phyloP scores from a whole-genome alignment of 192 early-diverging fungal genomes.

The Linnemannia hyalina region DNA sequence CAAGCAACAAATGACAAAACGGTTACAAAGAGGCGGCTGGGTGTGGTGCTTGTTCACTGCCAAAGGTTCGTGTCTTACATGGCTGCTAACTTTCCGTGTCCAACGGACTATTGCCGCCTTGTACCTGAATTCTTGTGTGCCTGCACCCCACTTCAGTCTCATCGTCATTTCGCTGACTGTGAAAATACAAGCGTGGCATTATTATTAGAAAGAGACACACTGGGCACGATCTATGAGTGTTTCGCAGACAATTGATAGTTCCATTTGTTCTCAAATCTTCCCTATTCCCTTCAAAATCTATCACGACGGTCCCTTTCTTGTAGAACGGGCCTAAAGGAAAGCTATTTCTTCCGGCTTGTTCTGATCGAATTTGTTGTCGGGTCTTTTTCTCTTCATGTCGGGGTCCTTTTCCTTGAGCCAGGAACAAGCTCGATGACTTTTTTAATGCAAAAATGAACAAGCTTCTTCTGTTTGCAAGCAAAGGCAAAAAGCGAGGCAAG shows the following conservation, averaged over 20 bases:
- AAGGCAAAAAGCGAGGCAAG: neutral
- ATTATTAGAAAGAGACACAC: neutral
- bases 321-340: neutral
- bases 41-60: neutral
- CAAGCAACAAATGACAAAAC: neutral
- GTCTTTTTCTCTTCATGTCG: too few species aligned
- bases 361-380: neutral
- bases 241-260: neutral
- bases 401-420: too few species aligned
- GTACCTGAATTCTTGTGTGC: too few species aligned
- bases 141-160: neutral
- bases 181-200: neutral
- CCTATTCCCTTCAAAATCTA: neutral
- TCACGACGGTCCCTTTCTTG: neutral
- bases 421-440: too few species aligned
- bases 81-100: too few species aligned
- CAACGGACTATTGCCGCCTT: too few species aligned
- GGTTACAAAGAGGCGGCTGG: neutral
- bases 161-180: neutral
- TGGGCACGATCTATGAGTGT: neutral
- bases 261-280: neutral
- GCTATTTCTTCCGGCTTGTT: neutral
- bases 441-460: neutral
- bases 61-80: neutral
- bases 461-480: neutral